phyloP scores from a whole-genome alignment of 805 yeast species.

The Ogataea corticis region DNA sequence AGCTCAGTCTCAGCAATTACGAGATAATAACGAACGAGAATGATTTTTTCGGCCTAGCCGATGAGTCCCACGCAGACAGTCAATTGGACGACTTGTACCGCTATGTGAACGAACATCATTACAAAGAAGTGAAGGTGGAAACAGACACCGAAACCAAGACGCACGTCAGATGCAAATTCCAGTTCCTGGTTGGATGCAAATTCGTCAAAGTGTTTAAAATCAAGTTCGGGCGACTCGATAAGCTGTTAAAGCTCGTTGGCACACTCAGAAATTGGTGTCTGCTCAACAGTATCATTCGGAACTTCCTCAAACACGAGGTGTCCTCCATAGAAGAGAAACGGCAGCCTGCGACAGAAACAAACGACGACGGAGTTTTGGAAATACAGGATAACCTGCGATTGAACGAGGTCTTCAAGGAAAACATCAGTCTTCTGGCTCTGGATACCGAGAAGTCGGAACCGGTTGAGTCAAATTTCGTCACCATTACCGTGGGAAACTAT shows the following conservation, averaged over 20 bases:
- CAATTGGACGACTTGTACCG: conserved; percentile 23
- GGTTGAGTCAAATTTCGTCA: background rate
- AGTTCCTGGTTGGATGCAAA: conserved; percentile 30
- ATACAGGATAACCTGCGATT: conserved; percentile 22
- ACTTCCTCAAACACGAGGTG: conserved; percentile 14
- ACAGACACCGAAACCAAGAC: background rate
- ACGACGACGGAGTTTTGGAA: conserved; percentile 14
- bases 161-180: conserved; percentile 11
- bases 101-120: conserved; percentile 19
- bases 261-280: conserved; percentile 31
- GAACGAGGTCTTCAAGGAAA: conserved; percentile 24
- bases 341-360: background rate
- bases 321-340: conserved; percentile 1
- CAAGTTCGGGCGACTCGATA: conserved; percentile 24
- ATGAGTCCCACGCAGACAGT: conserved; percentile 6
- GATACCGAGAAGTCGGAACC: background rate
- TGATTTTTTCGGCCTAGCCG: conserved; percentile 22
- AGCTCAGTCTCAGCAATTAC: conserved; percentile 24
- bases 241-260: conserved; percentile 20
- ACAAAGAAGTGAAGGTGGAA: conserved; percentile 12
- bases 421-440: conserved; percentile 4
- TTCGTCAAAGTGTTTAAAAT: conserved; percentile 31
- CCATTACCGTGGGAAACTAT: conserved; percentile 15
- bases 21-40: conserved; percentile 28
- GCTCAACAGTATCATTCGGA: conserved; percentile 26